phyloP scores from a whole-genome alignment of 805 yeast species.

The Candida namnaoensis region DNA sequence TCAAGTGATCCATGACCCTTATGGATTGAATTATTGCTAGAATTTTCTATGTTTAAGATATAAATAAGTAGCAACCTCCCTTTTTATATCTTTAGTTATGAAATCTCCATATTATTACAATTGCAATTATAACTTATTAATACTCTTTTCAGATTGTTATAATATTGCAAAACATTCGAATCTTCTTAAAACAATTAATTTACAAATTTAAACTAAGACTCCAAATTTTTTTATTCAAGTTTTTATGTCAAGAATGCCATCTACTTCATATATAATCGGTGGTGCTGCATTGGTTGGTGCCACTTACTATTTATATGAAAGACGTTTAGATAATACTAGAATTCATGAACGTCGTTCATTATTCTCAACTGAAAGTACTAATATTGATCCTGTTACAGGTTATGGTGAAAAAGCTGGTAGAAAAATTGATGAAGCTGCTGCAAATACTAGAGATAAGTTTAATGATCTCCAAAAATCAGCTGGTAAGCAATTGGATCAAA shows the following conservation, averaged over 20 bases:
- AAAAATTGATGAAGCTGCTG: slow-evolving; percentile 15
- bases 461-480: slow-evolving; percentile 11
- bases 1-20: too few species aligned
- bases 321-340: slow-evolving; percentile 11
- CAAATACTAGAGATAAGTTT: slow-evolving; percentile 7
- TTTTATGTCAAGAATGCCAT: background rate
- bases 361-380: background rate
- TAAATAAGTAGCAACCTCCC: too few species aligned
- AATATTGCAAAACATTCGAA: too few species aligned
- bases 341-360: background rate
- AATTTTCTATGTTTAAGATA: too few species aligned
- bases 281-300: slow-evolving; percentile 17
- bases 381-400: slow-evolving; percentile 4
- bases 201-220: too few species aligned
- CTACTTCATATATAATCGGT: slow-evolving; percentile 7
- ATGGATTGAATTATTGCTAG: too few species aligned
- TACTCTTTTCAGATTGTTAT: too few species aligned
- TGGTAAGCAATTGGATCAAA: slow-evolving; percentile 9
- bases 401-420: slow-evolving; percentile 16
- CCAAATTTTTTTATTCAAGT: too few species aligned
- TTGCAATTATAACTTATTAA: too few species aligned
- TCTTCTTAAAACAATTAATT: too few species aligned
- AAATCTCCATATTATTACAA: too few species aligned
- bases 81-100: too few species aligned
- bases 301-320: slow-evolving; percentile 15